Conservation (phyloP, 345 rosid genomes). For the Eucalyptus tenuipes region DNA sequence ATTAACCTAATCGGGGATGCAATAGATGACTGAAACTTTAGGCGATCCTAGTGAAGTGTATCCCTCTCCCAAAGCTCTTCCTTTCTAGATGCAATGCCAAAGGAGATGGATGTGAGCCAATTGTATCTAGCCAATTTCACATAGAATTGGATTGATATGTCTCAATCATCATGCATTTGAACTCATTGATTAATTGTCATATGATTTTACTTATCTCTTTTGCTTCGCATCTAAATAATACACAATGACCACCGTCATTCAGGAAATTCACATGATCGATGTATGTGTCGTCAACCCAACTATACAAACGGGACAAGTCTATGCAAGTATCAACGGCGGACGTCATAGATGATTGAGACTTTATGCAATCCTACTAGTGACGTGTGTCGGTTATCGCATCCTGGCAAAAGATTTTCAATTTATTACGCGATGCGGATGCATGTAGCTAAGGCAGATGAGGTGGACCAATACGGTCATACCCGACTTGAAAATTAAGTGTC, state of each 20-base stretch:
- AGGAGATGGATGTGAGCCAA: not conserved
- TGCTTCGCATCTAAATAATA: not conserved
- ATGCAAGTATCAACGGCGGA: not conserved
- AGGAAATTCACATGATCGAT: not conserved
- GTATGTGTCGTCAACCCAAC: not conserved
- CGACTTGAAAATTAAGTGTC: not conserved
- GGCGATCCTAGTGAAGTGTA: not conserved
- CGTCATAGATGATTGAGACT: accelerated
- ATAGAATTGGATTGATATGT: not conserved
- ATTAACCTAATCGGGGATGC: not conserved
- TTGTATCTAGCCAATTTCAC: accelerated
- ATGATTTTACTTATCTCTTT: not conserved
- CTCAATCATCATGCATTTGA: not conserved
- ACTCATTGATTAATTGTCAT: not conserved
- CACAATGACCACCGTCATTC: accelerated
- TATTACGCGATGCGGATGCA: not conserved
- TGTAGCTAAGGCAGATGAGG: not conserved
- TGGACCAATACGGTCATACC: not conserved
- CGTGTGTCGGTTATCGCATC: accelerated
- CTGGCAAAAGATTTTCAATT: accelerated
- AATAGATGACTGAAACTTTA: not conserved
- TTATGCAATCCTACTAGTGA: not conserved
- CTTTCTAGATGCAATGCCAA: not conserved
- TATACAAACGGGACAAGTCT: not conserved
- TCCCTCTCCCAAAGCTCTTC: not conserved